Conservation (phyloP, 225 moss, liverwort and hornwort genomes). For the Marchantia paleacea region DNA sequence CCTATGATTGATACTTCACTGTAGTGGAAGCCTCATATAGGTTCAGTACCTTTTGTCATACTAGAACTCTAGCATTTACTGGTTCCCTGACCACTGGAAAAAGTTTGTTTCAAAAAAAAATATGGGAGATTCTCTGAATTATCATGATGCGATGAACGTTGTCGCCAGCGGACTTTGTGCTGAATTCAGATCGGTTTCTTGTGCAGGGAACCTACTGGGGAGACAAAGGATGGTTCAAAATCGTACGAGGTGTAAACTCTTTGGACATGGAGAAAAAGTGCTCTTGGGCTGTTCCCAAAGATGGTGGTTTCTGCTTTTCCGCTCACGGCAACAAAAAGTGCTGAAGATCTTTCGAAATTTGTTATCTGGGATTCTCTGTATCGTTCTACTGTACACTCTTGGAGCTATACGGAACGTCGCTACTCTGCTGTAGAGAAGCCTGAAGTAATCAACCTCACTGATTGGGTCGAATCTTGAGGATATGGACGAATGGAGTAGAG, state of each 20-base stretch:
- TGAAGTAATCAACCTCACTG: not conserved
- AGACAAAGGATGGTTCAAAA: constrained; percentile 68
- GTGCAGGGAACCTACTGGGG: constrained; percentile 96
- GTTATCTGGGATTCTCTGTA: not conserved
- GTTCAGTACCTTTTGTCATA: not conserved
- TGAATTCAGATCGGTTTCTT: not conserved
- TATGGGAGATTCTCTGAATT: not conserved
- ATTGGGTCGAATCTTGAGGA: not conserved
- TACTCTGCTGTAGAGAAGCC: not conserved
- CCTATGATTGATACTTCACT: not conserved
- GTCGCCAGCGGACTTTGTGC: not conserved
- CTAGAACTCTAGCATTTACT: not conserved
- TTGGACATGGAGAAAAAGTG: constrained; percentile 63
- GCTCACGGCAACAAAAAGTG: constrained; percentile 55
- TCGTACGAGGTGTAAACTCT: constrained; percentile 73
- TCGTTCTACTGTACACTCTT: constrained; percentile 1
- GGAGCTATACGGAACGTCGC: not conserved
- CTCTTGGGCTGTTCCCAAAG: constrained; percentile 84
- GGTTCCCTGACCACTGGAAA: not conserved
- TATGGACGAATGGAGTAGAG: not conserved
- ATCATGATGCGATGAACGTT: not conserved
- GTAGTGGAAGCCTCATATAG: not conserved
- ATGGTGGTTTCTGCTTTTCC: constrained; percentile 77
- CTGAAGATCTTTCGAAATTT: not conserved
- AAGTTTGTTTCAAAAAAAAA: not conserved